Evolutionary conservation across 768 basidiomycete genomes (phyloP).

Genomic region (Tulasnella sp.): DNA sequence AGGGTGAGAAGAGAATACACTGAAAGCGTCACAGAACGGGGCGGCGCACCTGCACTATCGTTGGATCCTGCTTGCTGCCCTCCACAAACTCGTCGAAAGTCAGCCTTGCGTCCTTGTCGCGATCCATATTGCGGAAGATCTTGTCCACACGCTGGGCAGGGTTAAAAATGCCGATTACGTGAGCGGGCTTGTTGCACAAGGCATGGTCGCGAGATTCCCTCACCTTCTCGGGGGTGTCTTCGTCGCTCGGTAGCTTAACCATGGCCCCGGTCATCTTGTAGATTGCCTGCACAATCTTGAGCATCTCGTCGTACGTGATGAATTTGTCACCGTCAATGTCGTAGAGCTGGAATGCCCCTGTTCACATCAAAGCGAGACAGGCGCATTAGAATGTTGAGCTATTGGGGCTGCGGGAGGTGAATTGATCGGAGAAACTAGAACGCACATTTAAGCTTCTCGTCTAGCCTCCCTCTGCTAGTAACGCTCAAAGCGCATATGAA

Average conservation of each 20-base stretch:
- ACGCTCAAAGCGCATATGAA: constrained; percentile 98
- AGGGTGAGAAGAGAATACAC: neutral
- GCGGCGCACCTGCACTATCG: constrained; percentile 86
- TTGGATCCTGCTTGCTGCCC: constrained; percentile 97
- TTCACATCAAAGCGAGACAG: neutral
- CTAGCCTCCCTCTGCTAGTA: constrained; percentile 85
- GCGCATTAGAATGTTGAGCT: neutral
- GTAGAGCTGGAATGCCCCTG: constrained; percentile 99
- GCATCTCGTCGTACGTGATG: constrained; percentile 99
- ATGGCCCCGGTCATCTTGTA: constrained; percentile 99
- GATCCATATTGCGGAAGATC: constrained; percentile 97
- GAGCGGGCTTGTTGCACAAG: neutral
- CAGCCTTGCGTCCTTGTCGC: constrained; percentile 86
- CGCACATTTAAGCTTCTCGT: constrained; percentile 98
- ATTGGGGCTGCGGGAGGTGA: neutral
- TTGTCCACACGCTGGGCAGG: constrained; percentile 85
- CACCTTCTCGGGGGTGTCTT: constrained; percentile 99
- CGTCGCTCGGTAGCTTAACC: constrained; percentile 97
- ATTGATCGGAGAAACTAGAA: constrained; percentile 10
- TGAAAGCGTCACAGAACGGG: neutral
- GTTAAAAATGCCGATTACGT: constrained; percentile 23
- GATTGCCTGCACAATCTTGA: constrained; percentile 94
- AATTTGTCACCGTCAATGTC: constrained; percentile 98
- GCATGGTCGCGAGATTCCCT: constrained; percentile 22
- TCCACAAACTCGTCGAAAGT: constrained; percentile 98